Evolutionary conservation across 2,329 filamentous ascomycete species (phyloP).

Genomic region (Ophiocordyceps camponoti-rufipedis): DNA sequence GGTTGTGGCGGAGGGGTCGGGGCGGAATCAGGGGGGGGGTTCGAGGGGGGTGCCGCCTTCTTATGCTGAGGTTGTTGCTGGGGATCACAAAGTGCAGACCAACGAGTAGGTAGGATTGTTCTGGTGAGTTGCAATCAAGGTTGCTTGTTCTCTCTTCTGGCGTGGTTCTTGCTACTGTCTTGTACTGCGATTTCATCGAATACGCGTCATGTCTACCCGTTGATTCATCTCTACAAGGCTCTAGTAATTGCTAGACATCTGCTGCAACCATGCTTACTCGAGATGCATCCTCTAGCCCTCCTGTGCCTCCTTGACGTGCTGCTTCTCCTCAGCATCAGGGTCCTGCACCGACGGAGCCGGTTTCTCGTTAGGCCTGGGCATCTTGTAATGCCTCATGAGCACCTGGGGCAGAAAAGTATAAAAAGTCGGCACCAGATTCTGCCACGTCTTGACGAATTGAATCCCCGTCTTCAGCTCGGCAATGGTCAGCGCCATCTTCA

Average conservation of each 20-base stretch:
- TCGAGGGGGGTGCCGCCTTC: slow-evolving; percentile 48
- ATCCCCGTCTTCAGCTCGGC: slow-evolving; percentile 43
- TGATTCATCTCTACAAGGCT: not conserved
- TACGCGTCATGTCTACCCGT: not conserved
- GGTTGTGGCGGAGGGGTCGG: too few relatives aligned
- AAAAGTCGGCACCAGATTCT: slow-evolving; percentile 39
- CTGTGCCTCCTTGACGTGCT: slow-evolving; percentile 6
- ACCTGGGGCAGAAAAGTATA: slow-evolving; percentile 50
- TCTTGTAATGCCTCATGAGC: slow-evolving; percentile 48
- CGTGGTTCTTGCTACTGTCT: not conserved
- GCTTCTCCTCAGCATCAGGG: slow-evolving; percentile 10
- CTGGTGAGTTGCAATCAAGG: not conserved
- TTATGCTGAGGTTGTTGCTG: slow-evolving; percentile 78
- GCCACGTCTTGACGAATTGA: slow-evolving; percentile 43
- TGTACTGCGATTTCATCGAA: not conserved
- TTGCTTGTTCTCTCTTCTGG: not conserved
- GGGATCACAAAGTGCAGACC: slow-evolving; percentile 76
- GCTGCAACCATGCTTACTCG: not conserved
- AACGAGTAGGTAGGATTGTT: slow-evolving; percentile 7
- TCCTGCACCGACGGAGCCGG: slow-evolving; percentile 26
- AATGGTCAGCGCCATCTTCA: slow-evolving; percentile 40
- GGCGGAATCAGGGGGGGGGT: slow-evolving; percentile 12
- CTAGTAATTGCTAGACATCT: not conserved
- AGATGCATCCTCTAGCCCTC: not conserved
- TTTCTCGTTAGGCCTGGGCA: slow-evolving; percentile 26